Evolutionary conservation across 352 stramenopile genomes (phyloP).

Genomic region (Phytophthora fragariae): DNA sequence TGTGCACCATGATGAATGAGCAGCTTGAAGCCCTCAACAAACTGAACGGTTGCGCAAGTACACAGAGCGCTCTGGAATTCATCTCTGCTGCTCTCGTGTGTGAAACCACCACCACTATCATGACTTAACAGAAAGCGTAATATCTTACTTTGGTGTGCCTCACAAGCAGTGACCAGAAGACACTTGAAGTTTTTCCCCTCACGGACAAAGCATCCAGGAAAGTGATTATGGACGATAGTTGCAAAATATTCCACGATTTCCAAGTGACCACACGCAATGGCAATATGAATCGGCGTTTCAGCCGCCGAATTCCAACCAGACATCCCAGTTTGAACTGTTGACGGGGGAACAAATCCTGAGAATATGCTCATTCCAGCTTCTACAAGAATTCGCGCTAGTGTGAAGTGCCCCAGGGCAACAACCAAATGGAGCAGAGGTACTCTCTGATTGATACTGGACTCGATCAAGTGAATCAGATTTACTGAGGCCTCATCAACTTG

Average conservation of each 20-base stretch:
- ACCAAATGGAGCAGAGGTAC: conserved; percentile 53
- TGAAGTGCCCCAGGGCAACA: conserved; percentile 45
- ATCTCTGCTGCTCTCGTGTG: conserved; percentile 36
- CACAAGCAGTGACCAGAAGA: conserved; percentile 57
- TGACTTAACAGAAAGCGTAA: conserved; percentile 50
- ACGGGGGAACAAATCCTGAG: conserved; percentile 1
- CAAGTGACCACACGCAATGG: conserved; percentile 56
- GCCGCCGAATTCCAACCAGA: conserved; percentile 10
- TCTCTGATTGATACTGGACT: conserved; percentile 52
- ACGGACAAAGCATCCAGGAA: conserved; percentile 50
- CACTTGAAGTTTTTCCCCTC: conserved; percentile 50
- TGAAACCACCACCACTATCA: conserved; percentile 50
- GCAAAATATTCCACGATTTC: conserved; percentile 54
- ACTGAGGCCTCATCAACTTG: conserved; percentile 18
- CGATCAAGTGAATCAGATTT: conserved; percentile 48
- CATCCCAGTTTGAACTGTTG: conserved; percentile 1
- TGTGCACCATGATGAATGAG: conserved; percentile 42
- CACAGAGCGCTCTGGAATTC: conserved; percentile 56
- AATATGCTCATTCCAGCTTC: conserved; percentile 59
- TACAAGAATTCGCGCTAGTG: conserved; percentile 46
- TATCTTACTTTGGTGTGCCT: conserved; percentile 42
- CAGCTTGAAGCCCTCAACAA: conserved; percentile 50
- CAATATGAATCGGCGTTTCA: conserved; percentile 61
- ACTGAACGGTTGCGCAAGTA: conserved; percentile 45
- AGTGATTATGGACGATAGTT: conserved; percentile 51